A percentile compares a stretch with the other conserved stretches of the same genome.
phyloP scores from a whole-genome alignment of 2,329 filamentous ascomycete genomes.

The Arthrobotrys sphaeroides region DNA sequence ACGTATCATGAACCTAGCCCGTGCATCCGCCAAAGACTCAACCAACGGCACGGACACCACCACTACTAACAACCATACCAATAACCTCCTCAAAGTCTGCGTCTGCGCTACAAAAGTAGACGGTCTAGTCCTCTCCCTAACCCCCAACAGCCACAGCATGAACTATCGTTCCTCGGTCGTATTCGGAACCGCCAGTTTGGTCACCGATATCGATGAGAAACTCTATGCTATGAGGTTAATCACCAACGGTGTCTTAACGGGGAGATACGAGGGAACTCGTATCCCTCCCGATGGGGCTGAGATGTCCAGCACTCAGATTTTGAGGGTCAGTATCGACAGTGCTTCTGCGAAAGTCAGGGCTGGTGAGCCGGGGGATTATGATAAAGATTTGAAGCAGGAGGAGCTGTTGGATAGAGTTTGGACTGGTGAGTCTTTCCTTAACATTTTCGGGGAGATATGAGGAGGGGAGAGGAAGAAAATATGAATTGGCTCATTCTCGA shows the following conservation, averaged over 20 bases:
- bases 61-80: too few relatives aligned
- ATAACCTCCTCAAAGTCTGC: constrained; percentile 76
- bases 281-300: constrained; percentile 77
- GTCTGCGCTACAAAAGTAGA: constrained; percentile 79
- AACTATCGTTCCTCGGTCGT: constrained; percentile 85
- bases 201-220: constrained; percentile 75
- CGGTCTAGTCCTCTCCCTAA: constrained; percentile 80
- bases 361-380: constrained; percentile 72
- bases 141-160: constrained; percentile 82
- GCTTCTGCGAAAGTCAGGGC: constrained; percentile 79
- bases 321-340: constrained; percentile 73
- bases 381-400: constrained; percentile 66
- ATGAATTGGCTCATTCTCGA: background rate
- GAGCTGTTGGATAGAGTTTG: constrained; percentile 67
- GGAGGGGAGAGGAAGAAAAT: too few relatives aligned
- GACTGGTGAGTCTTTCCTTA: constrained; percentile 64
- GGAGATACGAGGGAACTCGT: constrained; percentile 75
- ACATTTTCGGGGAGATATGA: too few relatives aligned
- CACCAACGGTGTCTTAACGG: constrained; percentile 76
- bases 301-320: constrained; percentile 76
- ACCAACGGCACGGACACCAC: too few relatives aligned
- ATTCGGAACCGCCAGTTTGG: constrained; percentile 76
- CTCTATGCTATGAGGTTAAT: constrained; percentile 80
- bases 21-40: constrained; percentile 56
- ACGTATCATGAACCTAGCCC: constrained; percentile 75